Conservation (phyloP, 495 filamentous ascomycete species). For the Ramalina peruviana region DNA sequence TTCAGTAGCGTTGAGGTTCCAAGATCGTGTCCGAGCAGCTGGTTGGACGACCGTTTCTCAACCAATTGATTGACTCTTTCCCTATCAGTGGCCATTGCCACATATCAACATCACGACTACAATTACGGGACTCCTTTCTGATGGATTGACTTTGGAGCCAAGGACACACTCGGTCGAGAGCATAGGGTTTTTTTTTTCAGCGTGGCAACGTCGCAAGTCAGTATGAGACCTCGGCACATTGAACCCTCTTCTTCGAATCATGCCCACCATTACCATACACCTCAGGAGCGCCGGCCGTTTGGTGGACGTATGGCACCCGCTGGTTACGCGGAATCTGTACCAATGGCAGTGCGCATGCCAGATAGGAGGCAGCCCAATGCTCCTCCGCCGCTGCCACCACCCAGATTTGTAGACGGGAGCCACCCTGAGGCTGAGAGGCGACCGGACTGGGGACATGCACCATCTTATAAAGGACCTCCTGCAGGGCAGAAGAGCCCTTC, state of each 20-base stretch:
- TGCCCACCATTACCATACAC: constrained; percentile 36
- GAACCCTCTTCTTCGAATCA: constrained; percentile 37
- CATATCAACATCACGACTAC: too few species aligned
- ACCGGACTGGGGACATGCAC: constrained; percentile 43
- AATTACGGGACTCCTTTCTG: too few species aligned
- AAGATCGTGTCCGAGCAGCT: too few species aligned
- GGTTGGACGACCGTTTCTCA: too few species aligned
- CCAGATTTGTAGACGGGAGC: constrained; percentile 38
- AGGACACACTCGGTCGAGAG: too few species aligned
- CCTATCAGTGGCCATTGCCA: too few species aligned
- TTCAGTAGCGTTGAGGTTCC: too few species aligned
- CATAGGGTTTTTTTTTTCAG: constrained; percentile 9
- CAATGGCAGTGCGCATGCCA: constrained; percentile 45
- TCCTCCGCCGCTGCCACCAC: constrained; percentile 52
- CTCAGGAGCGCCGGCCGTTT: constrained; percentile 13
- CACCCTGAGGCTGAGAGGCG: constrained; percentile 43
- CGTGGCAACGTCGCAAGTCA: constrained; percentile 22
- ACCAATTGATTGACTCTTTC: too few species aligned
- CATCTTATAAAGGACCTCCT: constrained; percentile 27
- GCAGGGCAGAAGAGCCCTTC: constrained; percentile 19
- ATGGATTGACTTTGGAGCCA: too few species aligned
- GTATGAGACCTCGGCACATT: constrained; percentile 45
- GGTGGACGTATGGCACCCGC: constrained; percentile 15
- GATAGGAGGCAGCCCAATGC: constrained; percentile 24
- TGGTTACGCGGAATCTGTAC: constrained; percentile 19